These are phyloP conservation scores for Eutrema yunnanense DNA, from an alignment of 345 rosid genomes.

Conservation along the genomic window DNA sequence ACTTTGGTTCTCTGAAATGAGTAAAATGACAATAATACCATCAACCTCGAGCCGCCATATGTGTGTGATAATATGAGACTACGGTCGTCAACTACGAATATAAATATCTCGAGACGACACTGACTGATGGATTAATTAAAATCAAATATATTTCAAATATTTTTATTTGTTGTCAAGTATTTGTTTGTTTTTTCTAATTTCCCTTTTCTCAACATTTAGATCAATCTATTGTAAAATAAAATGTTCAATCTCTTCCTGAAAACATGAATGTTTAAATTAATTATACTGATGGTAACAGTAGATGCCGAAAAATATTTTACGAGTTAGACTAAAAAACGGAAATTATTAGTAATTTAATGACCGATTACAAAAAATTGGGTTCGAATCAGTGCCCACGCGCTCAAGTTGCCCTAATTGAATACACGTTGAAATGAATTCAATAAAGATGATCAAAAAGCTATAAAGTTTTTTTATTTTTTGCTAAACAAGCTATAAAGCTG, in stretches of 20 bases:
- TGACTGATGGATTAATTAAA: neutral
- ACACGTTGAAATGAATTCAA: neutral
- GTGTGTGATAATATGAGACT: neutral
- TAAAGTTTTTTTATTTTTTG: neutral
- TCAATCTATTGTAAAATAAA: neutral
- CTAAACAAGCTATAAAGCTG: neutral
- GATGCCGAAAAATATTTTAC: neutral
- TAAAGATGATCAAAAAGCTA: neutral
- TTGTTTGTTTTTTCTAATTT: too few species aligned
- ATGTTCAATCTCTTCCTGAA: too few species aligned
- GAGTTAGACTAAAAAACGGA: neutral
- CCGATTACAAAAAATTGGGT: neutral
- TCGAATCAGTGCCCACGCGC: neutral
- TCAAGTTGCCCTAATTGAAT: conserved; percentile 22
- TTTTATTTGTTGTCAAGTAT: too few species aligned
- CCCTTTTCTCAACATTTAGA: neutral
- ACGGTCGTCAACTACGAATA: neutral
- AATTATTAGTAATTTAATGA: neutral
- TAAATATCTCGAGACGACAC: neutral
- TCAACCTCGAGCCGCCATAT: neutral
- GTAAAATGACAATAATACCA: neutral
- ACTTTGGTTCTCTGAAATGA: neutral
- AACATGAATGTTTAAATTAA: too few species aligned
- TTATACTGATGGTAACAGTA: neutral
- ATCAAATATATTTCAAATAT: neutral